Evolutionary conservation across 495 filamentous ascomycete species (phyloP).

Genomic region (Talaromyces ruber): DNA sequence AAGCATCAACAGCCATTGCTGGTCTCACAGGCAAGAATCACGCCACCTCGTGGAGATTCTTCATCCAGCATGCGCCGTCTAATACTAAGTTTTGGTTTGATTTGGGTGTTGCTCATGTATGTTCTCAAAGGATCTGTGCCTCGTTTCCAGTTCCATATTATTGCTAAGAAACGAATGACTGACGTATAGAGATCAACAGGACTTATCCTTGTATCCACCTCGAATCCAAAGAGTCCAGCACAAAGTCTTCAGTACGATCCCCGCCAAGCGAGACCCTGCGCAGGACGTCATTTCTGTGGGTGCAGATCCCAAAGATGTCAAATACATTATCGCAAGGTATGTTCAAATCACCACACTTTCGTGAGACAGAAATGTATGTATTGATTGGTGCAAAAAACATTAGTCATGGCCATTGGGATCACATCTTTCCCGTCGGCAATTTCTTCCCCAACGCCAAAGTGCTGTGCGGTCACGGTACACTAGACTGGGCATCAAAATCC

Average conservation of each 20-base stretch:
- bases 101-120: not conserved
- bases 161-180: not conserved
- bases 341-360: not conserved
- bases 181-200: not conserved
- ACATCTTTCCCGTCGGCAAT: not conserved
- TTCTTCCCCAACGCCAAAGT: constrained; percentile 2
- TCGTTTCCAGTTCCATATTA: not conserved
- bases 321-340: not conserved
- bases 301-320: not conserved
- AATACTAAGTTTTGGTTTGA: constrained; percentile 2
- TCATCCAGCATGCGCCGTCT: not conserved
- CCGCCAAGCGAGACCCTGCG: not conserved
- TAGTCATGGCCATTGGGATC: constrained; percentile 1
- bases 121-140: not conserved
- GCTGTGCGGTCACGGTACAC: not conserved
- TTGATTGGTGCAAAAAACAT: not conserved
- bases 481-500: not conserved
- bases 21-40: not conserved
- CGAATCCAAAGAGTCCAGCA: not conserved
- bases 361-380: not conserved
- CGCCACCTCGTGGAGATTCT: not conserved
- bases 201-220: not conserved
- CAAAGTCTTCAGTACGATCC: not conserved
- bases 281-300: not conserved
- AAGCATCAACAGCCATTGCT: not conserved